A percentile compares a stretch with the other conserved stretches of the same genome.
phyloP scores from a whole-genome alignment of 495 filamentous ascomycete genomes.

The Penicillium chermesinum region DNA sequence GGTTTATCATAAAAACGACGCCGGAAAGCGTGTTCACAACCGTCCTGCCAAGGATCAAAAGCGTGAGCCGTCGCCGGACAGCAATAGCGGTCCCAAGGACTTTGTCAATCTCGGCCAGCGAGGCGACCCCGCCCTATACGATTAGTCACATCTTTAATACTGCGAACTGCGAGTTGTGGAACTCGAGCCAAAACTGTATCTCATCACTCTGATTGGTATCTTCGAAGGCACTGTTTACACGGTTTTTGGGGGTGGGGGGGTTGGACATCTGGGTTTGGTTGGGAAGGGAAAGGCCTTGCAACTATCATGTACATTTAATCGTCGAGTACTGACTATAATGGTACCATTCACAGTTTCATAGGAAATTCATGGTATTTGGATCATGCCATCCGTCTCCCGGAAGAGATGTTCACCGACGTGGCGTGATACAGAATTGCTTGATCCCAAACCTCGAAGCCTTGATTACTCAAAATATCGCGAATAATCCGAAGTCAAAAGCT shows the following conservation, averaged over 20 bases:
- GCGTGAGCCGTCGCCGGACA: slow-evolving; percentile 57
- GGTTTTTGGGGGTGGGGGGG: background rate
- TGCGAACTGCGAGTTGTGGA: too few relatives aligned
- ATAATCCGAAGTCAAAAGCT: too few relatives aligned
- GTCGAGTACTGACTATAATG: too few relatives aligned
- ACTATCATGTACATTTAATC: background rate
- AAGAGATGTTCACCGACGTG: slow-evolving; percentile 14
- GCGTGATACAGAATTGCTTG: too few relatives aligned
- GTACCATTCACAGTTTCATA: too few relatives aligned
- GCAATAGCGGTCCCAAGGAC: slow-evolving; percentile 60
- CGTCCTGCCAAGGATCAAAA: slow-evolving; percentile 24
- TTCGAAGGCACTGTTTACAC: background rate
- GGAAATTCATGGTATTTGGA: background rate
- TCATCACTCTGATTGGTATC: background rate
- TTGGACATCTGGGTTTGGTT: background rate
- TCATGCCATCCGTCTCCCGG: slow-evolving; percentile 11
- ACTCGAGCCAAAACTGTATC: slow-evolving; percentile 42
- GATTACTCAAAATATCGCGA: too few relatives aligned
- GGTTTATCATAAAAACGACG: slow-evolving; percentile 71
- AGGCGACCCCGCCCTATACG: slow-evolving; percentile 74
- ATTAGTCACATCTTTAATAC: too few relatives aligned
- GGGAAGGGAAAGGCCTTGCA: background rate
- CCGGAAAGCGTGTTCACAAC: slow-evolving; percentile 40
- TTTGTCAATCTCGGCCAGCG: slow-evolving; percentile 79
- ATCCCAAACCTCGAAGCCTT: too few relatives aligned